These are phyloP conservation scores for Calonectria hawksworthii DNA, from an alignment of 2,329 filamentous ascomycete genomes.

Conservation along the genomic window DNA sequence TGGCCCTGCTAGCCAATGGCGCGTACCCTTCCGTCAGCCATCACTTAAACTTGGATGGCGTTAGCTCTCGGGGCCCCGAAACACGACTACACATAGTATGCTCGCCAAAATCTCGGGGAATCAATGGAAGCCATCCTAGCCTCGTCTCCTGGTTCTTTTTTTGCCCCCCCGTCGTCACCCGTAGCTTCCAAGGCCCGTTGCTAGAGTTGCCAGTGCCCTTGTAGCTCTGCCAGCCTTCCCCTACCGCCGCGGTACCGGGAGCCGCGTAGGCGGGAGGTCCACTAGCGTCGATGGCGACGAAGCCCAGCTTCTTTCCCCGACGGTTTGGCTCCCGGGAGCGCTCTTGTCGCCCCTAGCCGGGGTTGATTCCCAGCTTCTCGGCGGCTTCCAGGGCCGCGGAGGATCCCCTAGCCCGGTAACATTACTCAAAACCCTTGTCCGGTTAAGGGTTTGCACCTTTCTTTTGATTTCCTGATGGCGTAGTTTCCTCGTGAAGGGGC, in stretches of 20 bases:
- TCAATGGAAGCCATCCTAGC: background rate
- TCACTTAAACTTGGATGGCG: background rate
- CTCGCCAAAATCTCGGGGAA: conserved; percentile 7
- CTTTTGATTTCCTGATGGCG: background rate
- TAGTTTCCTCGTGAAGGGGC: background rate
- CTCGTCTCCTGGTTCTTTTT: background rate
- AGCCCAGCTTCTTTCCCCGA: background rate
- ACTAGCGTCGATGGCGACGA: conserved; percentile 7
- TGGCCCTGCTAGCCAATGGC: background rate
- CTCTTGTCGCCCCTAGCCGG: conserved; percentile 1
- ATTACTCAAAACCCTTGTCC: conserved; percentile 7
- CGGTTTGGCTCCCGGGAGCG: conserved; percentile 3
- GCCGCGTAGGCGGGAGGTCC: conserved; percentile 19
- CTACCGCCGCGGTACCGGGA: conserved; percentile 24
- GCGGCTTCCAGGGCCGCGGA: background rate
- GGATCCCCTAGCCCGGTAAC: background rate
- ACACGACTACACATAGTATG: background rate
- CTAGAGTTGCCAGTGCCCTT: background rate
- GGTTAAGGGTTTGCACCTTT: background rate
- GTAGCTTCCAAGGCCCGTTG: background rate
- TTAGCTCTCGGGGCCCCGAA: background rate
- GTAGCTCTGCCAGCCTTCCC: background rate
- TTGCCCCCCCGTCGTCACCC: background rate
- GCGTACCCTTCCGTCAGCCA: background rate
- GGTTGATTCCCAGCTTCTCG: background rate